Percentiles rank a stretch among this genome's conserved stretches.
Evolutionary conservation across 148 eudicot genomes (phyloP).

Genomic region (Chenopodium berlandieri): DNA sequence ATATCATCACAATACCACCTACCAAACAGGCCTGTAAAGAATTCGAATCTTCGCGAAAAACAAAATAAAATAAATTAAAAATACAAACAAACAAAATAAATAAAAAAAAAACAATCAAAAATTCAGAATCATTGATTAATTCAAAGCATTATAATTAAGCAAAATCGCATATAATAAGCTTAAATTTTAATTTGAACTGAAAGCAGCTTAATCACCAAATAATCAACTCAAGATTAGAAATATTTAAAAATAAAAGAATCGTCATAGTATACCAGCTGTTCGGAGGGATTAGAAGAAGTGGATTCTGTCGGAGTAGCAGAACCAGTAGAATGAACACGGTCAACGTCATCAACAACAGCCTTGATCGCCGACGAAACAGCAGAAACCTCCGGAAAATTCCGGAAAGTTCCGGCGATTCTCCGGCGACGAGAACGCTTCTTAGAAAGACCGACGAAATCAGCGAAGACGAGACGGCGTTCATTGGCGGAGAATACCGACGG

Average conservation of each 20-base stretch:
- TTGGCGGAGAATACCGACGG: conserved; percentile 29
- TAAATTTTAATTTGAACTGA: too few relatives aligned
- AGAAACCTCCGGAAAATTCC: not conserved
- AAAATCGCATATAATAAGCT: not conserved
- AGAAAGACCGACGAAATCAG: conserved; percentile 61
- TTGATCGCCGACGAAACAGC: conserved; percentile 32
- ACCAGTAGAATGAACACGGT: conserved; percentile 30
- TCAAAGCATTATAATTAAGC: too few relatives aligned
- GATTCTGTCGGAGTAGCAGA: conserved; percentile 20
- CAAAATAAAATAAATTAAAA: too few relatives aligned
- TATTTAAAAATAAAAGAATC: not conserved
- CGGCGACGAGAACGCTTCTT: conserved; percentile 38
- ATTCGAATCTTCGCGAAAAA: too few relatives aligned
- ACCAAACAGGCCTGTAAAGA: too few relatives aligned
- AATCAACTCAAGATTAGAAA: too few relatives aligned
- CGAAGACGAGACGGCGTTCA: conserved; percentile 39
- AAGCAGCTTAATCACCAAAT: not conserved
- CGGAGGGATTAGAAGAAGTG: conserved; percentile 18
- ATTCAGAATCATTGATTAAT: too few relatives aligned
- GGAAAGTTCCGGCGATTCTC: conserved; percentile 20
- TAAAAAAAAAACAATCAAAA: too few relatives aligned
- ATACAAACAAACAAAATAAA: too few relatives aligned
- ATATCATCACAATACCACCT: too few relatives aligned
- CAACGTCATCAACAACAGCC: conserved; percentile 62
- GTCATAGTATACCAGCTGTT: conserved; percentile 32